Percentiles rank a stretch among this genome's conserved stretches.
Evolutionary conservation across 306 rosid species (phyloP).

Genomic region (Ceratonia siliqua): DNA sequence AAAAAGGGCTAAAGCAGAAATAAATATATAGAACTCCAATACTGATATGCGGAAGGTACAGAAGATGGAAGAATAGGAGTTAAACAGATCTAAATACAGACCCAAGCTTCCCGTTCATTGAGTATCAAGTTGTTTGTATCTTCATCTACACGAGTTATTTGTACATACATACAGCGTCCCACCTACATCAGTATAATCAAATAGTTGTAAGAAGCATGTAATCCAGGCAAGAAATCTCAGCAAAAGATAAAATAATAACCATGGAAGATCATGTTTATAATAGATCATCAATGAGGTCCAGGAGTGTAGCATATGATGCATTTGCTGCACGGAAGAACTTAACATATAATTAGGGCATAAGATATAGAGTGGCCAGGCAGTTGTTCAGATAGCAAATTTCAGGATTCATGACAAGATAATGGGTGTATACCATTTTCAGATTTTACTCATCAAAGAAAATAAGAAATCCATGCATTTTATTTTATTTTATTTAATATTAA

Average conservation of each 20-base stretch:
- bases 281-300: background rate
- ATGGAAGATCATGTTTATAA: background rate
- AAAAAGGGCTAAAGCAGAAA: constrained; percentile 15
- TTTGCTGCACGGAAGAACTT: background rate
- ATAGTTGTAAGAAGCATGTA: constrained; percentile 26
- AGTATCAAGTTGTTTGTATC: constrained; percentile 71
- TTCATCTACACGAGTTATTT: constrained; percentile 76
- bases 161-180: constrained; percentile 65
- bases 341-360: no score
- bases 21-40: background rate
- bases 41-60: background rate
- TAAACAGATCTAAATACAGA: constrained; percentile 46
- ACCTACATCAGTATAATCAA: constrained; percentile 58
- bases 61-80: constrained; percentile 14
- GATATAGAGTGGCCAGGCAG: background rate
- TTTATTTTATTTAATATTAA: background rate
- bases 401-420: background rate
- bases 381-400: background rate
- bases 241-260: constrained; percentile 11
- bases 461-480: background rate
- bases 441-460: background rate
- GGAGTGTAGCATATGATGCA: background rate
- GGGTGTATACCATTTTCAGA: background rate
- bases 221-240: background rate
- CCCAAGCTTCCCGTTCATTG: constrained; percentile 93